Percentiles rank a stretch among this genome's conserved stretches.
These are phyloP conservation scores for Thalia dealbata DNA, from an alignment of 176 grass and related monocot genomes.

Conservation along the genomic window DNA sequence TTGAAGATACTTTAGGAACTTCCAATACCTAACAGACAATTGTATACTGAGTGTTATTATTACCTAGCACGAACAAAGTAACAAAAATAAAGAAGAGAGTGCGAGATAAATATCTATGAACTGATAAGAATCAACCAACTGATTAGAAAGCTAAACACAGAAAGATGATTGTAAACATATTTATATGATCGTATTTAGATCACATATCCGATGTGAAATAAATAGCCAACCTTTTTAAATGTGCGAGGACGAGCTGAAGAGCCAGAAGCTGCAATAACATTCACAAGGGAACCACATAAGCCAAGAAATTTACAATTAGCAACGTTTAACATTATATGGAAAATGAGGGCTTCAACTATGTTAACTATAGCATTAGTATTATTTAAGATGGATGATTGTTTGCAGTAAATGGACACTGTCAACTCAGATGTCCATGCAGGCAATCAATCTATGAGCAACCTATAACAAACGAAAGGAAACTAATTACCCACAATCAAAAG, in stretches of 20 bases:
- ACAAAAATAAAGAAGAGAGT: neutral
- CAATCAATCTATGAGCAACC: too few relatives aligned
- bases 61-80: neutral
- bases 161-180: neutral
- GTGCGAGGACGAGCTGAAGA: slow-evolving; percentile 11
- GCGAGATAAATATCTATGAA: neutral
- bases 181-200: neutral
- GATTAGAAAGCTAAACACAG: neutral
- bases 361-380: neutral
- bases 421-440: neutral
- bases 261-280: slow-evolving; percentile 5
- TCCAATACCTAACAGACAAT: neutral
- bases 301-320: neutral
- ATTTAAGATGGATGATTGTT: neutral
- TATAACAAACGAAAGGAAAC: too few relatives aligned
- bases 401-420: neutral
- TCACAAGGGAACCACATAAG: neutral
- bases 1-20: neutral
- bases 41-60: neutral
- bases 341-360: neutral
- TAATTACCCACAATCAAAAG: too few relatives aligned
- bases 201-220: too few relatives aligned
- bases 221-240: slow-evolving; percentile 6
- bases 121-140: neutral
- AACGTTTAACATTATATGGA: neutral